Conservation (phyloP, 495 filamentous ascomycete genomes). For the Endocarpon pusillum region DNA sequence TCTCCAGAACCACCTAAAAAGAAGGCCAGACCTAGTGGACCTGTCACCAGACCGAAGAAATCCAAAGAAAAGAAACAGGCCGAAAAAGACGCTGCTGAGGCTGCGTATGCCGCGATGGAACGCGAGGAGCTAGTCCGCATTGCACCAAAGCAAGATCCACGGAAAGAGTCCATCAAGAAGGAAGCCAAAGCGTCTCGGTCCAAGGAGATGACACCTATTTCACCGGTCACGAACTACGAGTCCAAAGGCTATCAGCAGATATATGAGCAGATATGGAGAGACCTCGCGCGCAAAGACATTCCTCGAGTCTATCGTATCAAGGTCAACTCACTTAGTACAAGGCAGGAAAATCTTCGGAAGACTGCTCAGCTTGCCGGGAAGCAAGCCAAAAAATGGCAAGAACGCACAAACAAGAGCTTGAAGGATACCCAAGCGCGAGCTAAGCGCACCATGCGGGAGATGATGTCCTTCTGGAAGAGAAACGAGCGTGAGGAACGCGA, state of each 20-base stretch:
- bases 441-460: constrained; percentile 96
- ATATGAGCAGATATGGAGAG: constrained; percentile 95
- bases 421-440: constrained; percentile 95
- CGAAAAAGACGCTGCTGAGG: constrained; percentile 83
- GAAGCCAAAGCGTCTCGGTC: constrained; percentile 38
- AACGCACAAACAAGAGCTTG: constrained; percentile 90
- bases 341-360: constrained; percentile 86
- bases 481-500: constrained; percentile 97
- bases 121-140: constrained; percentile 55
- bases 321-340: constrained; percentile 60
- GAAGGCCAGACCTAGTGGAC: constrained; percentile 46
- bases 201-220: constrained; percentile 43
- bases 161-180: constrained; percentile 30
- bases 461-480: constrained; percentile 99
- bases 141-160: constrained; percentile 47
- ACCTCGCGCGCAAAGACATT: constrained; percentile 84
- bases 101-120: constrained; percentile 70
- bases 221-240: constrained; percentile 40
- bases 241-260: constrained; percentile 93
- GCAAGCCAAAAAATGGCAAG: constrained; percentile 92
- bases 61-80: constrained; percentile 94
- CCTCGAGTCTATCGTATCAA: constrained; percentile 81
- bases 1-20: constrained; percentile 44
- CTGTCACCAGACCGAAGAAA: constrained; percentile 52
- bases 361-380: constrained; percentile 94